Base-by-base conservation (phyloP, 345 rosid species). In the Eucalyptus brandiana region DNA sequence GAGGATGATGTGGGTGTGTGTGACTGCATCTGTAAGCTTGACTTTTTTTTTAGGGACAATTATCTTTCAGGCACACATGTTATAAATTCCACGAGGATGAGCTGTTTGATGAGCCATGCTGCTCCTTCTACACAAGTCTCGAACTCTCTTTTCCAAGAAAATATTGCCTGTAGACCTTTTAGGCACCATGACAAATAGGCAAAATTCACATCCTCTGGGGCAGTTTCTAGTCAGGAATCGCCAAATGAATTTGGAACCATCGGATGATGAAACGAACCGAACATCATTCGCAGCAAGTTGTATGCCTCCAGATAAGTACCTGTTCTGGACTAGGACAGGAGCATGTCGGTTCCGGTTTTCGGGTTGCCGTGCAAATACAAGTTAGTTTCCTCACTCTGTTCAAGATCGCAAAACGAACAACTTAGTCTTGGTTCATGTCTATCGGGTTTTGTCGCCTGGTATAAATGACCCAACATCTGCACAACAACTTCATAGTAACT, bases 391-490 rank as follows among this genome's bases (percentile, higher is more conserved):
- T n/a, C 21, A 14, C 32, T 65, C 2, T 65, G 37, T n/a, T 65
- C 76, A n/a, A n/a, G 0, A 65, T n/a, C 76, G 9, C 76, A 65
- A 65, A 65, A 65, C 37, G 1, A 65, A 6, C 21, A 65, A 16
- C 76, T n/a, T 7, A 0, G 76, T 65, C 76, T 16, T n/a, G 40
- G 76, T n/a, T 4, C 40, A n/a, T 15, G 40, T n/a, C 76, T n/a
- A 15, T 14, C 11, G 9, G 76, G 40, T 89, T 90, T 94, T 93
- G 94, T 97, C 90, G 93, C 95, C 89, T 30, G 69, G 85, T 91
- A 88, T 91, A 96, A 90, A 56, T 87, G 88, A 88, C 90, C 92
- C 93, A 95, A 85, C 49, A 93, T 87, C 69, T 88, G 91, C 72
- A 89, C n/a, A 24, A 94, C 93, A 50, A 90, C 92, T 91, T 90